These are phyloP conservation scores for Teratosphaeria nubilosa DNA, from an alignment of 2,329 filamentous ascomycete genomes.

Conservation along the genomic window DNA sequence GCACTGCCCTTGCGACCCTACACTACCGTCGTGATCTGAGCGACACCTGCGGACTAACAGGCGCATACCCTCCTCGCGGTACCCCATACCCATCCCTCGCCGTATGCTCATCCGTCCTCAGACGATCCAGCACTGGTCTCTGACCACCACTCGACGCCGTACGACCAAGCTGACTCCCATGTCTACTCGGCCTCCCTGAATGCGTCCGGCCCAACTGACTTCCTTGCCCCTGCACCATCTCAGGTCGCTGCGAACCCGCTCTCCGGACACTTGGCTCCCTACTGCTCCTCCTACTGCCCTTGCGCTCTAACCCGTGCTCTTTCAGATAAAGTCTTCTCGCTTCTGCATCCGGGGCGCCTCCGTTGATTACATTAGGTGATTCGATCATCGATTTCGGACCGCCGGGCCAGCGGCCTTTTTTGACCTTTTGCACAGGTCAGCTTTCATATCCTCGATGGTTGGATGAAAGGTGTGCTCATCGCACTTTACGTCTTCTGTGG, in stretches of 20 bases:
- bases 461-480: background rate
- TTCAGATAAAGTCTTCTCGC: conserved; percentile 22
- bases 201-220: background rate
- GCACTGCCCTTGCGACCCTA: background rate
- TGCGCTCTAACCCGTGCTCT: conserved; percentile 3
- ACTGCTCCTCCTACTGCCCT: conserved; percentile 2
- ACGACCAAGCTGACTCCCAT: background rate
- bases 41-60: background rate
- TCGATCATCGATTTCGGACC: conserved; percentile 26
- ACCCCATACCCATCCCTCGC: background rate
- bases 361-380: conserved; percentile 28
- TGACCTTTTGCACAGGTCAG: conserved; percentile 16
- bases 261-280: background rate
- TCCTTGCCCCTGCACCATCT: background rate
- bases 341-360: conserved; percentile 25
- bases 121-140: background rate
- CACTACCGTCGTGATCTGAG: background rate
- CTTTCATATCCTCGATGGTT: background rate
- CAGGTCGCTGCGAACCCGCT: background rate
- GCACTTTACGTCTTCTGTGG: conserved; percentile 26
- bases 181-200: background rate
- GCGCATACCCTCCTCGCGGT: background rate
- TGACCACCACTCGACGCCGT: background rate
- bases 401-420: conserved; percentile 29
- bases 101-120: background rate